A percentile compares a stretch with the other conserved stretches of the same genome.
Conservation (phyloP, 768 basidiomycete genomes). For the Suillus decipiens region DNA sequence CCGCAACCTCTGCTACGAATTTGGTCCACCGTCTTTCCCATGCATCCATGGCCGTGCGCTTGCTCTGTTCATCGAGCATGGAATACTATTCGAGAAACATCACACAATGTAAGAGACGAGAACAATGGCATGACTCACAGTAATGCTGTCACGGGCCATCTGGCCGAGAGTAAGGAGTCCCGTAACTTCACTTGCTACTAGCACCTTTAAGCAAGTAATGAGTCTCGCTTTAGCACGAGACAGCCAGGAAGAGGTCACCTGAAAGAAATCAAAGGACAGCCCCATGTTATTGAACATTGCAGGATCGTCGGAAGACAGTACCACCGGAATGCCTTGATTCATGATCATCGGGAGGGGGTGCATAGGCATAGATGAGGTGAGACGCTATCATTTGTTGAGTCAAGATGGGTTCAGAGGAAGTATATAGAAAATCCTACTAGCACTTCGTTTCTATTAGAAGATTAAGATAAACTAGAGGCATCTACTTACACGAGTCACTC, state of each 20-base stretch:
- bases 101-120: conserved; percentile 10
- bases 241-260: conserved; percentile 39
- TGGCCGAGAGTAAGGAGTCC: conserved; percentile 60
- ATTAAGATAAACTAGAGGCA: background rate
- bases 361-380: conserved; percentile 76
- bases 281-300: conserved; percentile 74
- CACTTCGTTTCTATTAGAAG: conserved; percentile 59
- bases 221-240: background rate
- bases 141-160: conserved; percentile 62
- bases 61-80: conserved; percentile 46
- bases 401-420: background rate
- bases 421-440: conserved; percentile 42
- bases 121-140: conserved; percentile 35
- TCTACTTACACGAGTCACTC: conserved; percentile 17
- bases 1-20: conserved; percentile 42
- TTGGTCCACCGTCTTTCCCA: conserved; percentile 51
- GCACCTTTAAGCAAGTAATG: conserved; percentile 38
- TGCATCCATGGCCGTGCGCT: conserved; percentile 38
- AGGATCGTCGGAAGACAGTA: conserved; percentile 73
- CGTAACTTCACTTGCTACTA: conserved; percentile 64
- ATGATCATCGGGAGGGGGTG: conserved; percentile 68
- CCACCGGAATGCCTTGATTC: conserved; percentile 70
- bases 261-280: conserved; percentile 74
- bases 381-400: conserved; percentile 43
- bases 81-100: conserved; percentile 43